Conservation (phyloP, 371 early-diverging fungal genomes). For the Circinella umbellata region DNA sequence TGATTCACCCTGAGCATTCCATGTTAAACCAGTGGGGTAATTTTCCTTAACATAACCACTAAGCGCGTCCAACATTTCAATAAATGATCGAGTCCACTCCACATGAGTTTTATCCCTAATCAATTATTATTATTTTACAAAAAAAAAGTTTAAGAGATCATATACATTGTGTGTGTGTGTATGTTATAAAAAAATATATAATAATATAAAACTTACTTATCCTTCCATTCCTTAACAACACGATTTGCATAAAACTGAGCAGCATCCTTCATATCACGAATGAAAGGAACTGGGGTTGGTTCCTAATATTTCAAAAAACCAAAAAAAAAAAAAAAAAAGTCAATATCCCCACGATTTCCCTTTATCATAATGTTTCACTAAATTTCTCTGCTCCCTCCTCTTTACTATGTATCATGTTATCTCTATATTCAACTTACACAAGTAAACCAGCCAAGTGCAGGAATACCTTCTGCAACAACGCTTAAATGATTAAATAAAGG, state of each 20-base stretch:
- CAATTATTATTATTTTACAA: too few relatives aligned
- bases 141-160: not conserved
- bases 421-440: conserved; percentile 56
- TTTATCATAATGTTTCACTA: not conserved
- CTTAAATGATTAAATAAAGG: conserved; percentile 83
- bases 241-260: conserved; percentile 93
- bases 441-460: conserved; percentile 93
- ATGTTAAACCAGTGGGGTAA: conserved; percentile 90
- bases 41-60: conserved; percentile 85
- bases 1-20: conserved; percentile 86
- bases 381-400: too few relatives aligned
- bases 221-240: conserved; percentile 89
- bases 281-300: conserved; percentile 86
- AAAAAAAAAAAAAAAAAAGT: not conserved
- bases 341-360: not conserved
- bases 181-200: too few relatives aligned
- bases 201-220: conserved; percentile 64
- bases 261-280: conserved; percentile 90
- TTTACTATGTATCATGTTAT: not conserved
- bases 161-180: not conserved
- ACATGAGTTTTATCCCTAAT: conserved; percentile 80
- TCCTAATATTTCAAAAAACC: conserved; percentile 51
- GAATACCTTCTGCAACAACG: conserved; percentile 86
- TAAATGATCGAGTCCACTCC: conserved; percentile 81
- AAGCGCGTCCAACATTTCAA: conserved; percentile 73